Percentiles rank a stretch among this genome's conserved stretches.
Conservation (phyloP, 78 protist genomes). For the Guillardia theta region DNA sequence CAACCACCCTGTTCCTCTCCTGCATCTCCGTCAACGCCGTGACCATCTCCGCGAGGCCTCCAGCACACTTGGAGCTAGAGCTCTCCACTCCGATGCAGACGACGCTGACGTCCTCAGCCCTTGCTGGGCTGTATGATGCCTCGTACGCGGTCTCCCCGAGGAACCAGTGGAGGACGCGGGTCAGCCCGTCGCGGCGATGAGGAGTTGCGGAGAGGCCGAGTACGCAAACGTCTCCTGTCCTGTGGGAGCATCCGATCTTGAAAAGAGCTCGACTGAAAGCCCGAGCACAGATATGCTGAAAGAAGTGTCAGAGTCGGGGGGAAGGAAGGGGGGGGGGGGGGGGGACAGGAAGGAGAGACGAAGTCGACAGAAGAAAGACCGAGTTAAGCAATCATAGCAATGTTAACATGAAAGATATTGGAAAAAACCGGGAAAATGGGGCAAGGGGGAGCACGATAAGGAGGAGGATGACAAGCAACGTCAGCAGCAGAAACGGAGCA, state of each 20-base stretch:
- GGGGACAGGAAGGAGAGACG: too few species aligned
- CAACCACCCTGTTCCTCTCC: not conserved
- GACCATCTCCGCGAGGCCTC: not conserved
- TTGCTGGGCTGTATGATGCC: not conserved
- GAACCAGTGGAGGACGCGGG: not conserved
- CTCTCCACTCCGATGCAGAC: too few species aligned
- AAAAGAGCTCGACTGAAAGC: not conserved
- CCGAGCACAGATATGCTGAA: not conserved
- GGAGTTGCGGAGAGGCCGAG: constrained; percentile 1
- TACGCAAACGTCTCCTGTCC: not conserved
- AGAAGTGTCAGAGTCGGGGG: too few species aligned
- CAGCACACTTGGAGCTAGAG: too few species aligned
- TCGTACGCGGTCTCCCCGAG: not conserved
- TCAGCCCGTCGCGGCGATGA: not conserved
- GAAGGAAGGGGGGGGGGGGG: too few species aligned
- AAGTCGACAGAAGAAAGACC: too few species aligned
- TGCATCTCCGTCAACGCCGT: not conserved
- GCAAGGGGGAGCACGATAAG: too few species aligned
- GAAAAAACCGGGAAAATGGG: too few species aligned
- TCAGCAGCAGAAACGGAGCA: too few species aligned
- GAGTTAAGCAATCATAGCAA: too few species aligned
- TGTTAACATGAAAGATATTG: too few species aligned
- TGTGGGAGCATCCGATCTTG: not conserved
- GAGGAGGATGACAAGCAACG: too few species aligned
- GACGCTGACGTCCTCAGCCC: not conserved